Evolutionary conservation across 768 basidiomycete genomes (phyloP).

Genomic region (Kockovaella imperatae): DNA sequence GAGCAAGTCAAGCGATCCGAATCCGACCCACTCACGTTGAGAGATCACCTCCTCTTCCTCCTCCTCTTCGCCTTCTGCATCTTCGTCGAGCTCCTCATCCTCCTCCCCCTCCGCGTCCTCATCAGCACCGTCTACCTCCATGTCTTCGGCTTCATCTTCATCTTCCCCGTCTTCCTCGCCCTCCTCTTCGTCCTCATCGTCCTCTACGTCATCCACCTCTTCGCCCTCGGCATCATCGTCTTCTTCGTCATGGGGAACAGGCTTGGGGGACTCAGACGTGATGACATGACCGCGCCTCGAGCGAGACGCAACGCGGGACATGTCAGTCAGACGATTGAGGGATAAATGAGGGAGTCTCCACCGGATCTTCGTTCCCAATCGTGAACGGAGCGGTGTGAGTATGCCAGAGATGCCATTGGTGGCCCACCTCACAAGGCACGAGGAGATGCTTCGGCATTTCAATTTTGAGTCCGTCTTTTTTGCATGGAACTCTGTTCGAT

Average conservation of each 20-base stretch:
- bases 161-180: conserved; percentile 15
- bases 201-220: conserved; percentile 11
- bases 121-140: conserved; percentile 3
- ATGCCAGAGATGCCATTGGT: no score
- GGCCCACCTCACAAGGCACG: no score
- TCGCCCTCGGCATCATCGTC: conserved; percentile 15
- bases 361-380: no score
- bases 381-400: no score
- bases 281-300: background rate
- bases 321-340: no score
- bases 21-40: no score
- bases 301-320: background rate
- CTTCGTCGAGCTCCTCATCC: conserved; percentile 6
- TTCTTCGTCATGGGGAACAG: background rate
- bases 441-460: no score
- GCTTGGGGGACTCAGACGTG: conserved; percentile 3
- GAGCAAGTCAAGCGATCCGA: no score
- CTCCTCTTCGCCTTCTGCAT: background rate
- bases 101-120: conserved; percentile 6
- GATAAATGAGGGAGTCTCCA: background rate
- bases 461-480: no score
- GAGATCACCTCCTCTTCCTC: conserved; percentile 1
- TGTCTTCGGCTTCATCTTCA: conserved; percentile 10
- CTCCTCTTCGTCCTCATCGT: conserved; percentile 4
- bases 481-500: no score